phyloP scores from a whole-genome alignment of 805 yeast genomes.

The Yamadazyma insecticola region DNA sequence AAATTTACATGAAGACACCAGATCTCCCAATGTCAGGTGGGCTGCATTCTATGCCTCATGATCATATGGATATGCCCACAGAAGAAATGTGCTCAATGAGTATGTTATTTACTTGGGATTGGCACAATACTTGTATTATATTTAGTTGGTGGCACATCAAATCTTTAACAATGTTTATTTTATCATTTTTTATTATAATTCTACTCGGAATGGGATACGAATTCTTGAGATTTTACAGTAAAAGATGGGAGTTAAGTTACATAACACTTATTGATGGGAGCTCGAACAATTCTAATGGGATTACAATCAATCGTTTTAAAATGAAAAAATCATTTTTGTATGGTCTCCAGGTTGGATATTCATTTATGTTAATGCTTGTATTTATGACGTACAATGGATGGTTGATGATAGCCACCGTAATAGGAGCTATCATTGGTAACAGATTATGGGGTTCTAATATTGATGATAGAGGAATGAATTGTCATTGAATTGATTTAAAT shows the following conservation, averaged over 20 bases:
- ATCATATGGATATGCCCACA: conserved; percentile 9
- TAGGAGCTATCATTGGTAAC: conserved; percentile 71
- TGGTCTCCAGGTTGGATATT: conserved; percentile 64
- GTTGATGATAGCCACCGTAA: conserved; percentile 69
- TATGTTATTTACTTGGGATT: conserved; percentile 80
- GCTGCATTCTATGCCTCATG: too few relatives aligned
- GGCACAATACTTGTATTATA: conserved; percentile 66
- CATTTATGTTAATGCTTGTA: conserved; percentile 70
- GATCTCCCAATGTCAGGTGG: too few relatives aligned
- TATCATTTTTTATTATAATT: conserved; percentile 48
- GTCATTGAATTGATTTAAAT: conserved; percentile 1
- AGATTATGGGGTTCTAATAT: conserved; percentile 46
- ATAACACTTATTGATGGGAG: conserved; percentile 3
- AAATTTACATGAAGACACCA: too few relatives aligned
- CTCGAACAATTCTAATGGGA: conserved; percentile 5
- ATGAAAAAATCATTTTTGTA: conserved; percentile 43
- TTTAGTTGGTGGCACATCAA: conserved; percentile 78
- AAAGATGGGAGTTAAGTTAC: conserved; percentile 24
- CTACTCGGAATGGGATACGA: conserved; percentile 58
- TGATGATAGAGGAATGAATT: conserved; percentile 2
- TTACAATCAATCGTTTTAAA: conserved; percentile 10
- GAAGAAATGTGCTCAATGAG: conserved; percentile 48
- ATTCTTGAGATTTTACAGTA: conserved; percentile 33
- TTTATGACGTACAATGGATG: conserved; percentile 88
- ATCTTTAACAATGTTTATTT: conserved; percentile 44